phyloP scores from a whole-genome alignment of 1,284 basidiomycete species.

The Blastosporella zonata region DNA sequence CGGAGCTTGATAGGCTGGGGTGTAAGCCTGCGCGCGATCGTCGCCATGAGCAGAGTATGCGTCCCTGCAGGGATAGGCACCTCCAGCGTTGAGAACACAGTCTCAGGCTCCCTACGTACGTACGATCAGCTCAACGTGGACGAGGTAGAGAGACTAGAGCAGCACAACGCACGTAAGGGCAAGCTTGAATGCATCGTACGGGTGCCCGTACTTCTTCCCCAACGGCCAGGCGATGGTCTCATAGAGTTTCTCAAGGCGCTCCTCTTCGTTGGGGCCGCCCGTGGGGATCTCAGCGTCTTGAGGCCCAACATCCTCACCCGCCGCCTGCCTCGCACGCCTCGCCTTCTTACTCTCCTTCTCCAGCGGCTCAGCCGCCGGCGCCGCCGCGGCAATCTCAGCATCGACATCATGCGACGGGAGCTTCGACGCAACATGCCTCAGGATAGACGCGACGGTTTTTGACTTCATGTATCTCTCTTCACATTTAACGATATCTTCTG shows the following conservation, averaged over 20 bases:
- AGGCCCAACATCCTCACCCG: constrained; percentile 37
- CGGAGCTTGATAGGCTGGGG: constrained; percentile 99
- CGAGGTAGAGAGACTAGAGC: constrained; percentile 4
- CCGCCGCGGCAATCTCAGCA: constrained; percentile 28
- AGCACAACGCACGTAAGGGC: constrained; percentile 74
- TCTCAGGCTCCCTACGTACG: constrained; percentile 72
- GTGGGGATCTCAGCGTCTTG: constrained; percentile 36
- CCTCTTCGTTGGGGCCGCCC: constrained; percentile 62
- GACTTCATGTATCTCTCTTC: constrained; percentile 99
- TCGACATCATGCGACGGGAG: constrained; percentile 51
- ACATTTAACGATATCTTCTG: constrained; percentile 98
- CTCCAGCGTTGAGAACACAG: constrained; percentile 76
- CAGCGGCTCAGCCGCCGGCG: constrained; percentile 31
- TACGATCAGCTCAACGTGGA: background rate
- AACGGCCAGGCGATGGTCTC: constrained; percentile 94
- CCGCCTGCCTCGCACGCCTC: constrained; percentile 42
- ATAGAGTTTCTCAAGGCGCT: constrained; percentile 81
- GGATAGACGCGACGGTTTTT: constrained; percentile 91
- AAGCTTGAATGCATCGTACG: constrained; percentile 98
- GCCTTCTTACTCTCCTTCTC: constrained; percentile 48
- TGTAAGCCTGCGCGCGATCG: constrained; percentile 93
- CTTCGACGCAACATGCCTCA: constrained; percentile 92
- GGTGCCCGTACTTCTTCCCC: constrained; percentile 89
- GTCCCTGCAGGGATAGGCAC: constrained; percentile 62
- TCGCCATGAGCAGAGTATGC: constrained; percentile 70